Conservation (phyloP, 805 yeast genomes). For the Suhomyces canberraensis region DNA sequence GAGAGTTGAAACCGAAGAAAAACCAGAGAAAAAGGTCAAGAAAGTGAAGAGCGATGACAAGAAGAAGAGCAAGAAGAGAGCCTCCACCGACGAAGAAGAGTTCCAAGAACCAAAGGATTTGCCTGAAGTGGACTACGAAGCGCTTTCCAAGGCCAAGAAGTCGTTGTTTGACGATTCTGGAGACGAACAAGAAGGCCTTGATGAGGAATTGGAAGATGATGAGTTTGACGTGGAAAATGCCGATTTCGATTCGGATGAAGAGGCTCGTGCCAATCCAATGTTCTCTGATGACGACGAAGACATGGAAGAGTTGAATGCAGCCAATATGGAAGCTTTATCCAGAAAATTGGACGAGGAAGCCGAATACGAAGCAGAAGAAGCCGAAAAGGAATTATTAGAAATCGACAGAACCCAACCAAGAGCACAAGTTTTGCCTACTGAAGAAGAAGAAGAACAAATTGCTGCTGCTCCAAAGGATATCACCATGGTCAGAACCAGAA, state of each 20-base stretch:
- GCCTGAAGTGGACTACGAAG: conserved; percentile 68
- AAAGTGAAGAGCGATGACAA: conserved; percentile 11
- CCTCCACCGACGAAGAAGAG: conserved; percentile 33
- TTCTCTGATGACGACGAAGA: conserved; percentile 70
- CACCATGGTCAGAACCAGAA: conserved; percentile 83
- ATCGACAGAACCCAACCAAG: conserved; percentile 62
- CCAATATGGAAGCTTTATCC: conserved; percentile 80
- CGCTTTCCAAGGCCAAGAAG: conserved; percentile 65
- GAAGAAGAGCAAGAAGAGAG: conserved; percentile 20
- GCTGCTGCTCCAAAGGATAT: conserved; percentile 65
- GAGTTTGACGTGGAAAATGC: conserved; percentile 41
- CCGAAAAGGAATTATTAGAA: conserved; percentile 55
- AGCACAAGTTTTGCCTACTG: conserved; percentile 74
- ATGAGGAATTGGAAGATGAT: conserved; percentile 29
- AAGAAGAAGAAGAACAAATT: conserved; percentile 54
- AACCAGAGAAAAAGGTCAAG: conserved; percentile 13
- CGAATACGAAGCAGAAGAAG: conserved; percentile 45
- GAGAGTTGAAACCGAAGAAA: conserved; percentile 15
- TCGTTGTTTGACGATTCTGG: conserved; percentile 76
- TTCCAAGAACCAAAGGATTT: conserved; percentile 37
- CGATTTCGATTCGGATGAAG: conserved; percentile 60
- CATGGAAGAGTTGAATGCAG: conserved; percentile 68
- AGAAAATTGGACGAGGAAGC: conserved; percentile 60
- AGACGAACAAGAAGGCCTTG: conserved; percentile 55
- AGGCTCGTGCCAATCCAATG: conserved; percentile 59